Evolutionary conservation across 495 filamentous ascomycete species (phyloP).

Genomic region (Penicillium coffeae): DNA sequence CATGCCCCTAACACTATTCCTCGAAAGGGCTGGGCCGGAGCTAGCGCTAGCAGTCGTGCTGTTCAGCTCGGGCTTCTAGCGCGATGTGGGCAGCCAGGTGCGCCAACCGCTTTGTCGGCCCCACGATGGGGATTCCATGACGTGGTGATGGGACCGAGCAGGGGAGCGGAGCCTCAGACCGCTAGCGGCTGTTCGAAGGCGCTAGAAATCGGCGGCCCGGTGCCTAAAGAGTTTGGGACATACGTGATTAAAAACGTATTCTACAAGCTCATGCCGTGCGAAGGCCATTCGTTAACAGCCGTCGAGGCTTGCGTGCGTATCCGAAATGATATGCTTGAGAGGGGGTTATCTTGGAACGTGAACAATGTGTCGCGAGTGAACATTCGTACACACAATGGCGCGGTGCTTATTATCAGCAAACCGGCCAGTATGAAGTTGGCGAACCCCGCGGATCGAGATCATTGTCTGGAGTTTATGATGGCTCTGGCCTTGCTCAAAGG

Average conservation of each 20-base stretch:
- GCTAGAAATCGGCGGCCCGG: conserved; percentile 17
- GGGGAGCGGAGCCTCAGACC: not conserved
- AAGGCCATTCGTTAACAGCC: conserved; percentile 37
- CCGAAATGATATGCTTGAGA: conserved; percentile 3
- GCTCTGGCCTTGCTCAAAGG: conserved; percentile 40
- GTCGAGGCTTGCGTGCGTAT: conserved; percentile 30
- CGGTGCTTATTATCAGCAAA: conserved; percentile 41
- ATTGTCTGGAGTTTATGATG: conserved; percentile 42
- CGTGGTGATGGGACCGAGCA: conserved; percentile 15
- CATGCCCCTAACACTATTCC: conserved; percentile 32
- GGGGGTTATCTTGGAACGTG: conserved; percentile 5
- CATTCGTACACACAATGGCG: conserved; percentile 33
- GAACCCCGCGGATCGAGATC: conserved; percentile 46
- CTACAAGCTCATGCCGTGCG: conserved; percentile 37
- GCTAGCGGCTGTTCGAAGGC: not conserved
- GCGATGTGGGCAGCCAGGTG: conserved; percentile 32
- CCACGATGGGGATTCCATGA: conserved; percentile 37
- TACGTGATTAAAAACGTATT: conserved; percentile 36
- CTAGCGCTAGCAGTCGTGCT: conserved; percentile 41
- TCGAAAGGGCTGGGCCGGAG: conserved; percentile 47
- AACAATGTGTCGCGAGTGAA: conserved; percentile 25
- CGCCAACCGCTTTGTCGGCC: conserved; percentile 27
- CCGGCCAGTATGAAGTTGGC: conserved; percentile 18
- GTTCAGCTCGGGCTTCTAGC: conserved; percentile 38
- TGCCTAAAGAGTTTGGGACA: conserved; percentile 27